Percentiles rank a stretch among this genome's conserved stretches.
These are phyloP conservation scores for Cylindrodendrum hubeiense DNA, from an alignment of 2,329 filamentous ascomycete species.

Conservation along the genomic window DNA sequence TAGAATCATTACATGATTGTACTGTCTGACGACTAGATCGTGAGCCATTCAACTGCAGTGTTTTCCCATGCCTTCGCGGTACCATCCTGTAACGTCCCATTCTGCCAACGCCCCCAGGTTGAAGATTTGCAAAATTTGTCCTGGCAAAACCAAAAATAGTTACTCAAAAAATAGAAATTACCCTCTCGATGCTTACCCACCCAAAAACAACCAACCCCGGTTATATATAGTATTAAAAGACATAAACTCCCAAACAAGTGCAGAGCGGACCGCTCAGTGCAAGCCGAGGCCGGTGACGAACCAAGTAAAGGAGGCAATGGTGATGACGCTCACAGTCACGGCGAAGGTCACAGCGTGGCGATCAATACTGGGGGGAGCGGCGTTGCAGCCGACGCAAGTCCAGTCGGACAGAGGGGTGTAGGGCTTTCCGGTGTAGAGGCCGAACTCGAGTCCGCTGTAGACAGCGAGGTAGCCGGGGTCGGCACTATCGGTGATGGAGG, in stretches of 20 bases:
- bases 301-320: slow-evolving; percentile 73
- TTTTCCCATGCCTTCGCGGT: slow-evolving; percentile 26
- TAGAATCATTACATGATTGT: slow-evolving; percentile 41
- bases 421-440: slow-evolving; percentile 65
- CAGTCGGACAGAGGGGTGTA: slow-evolving; percentile 67
- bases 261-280: slow-evolving; percentile 37
- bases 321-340: slow-evolving; percentile 66
- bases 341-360: slow-evolving; percentile 63
- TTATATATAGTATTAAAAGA: slow-evolving; percentile 15
- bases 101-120: slow-evolving; percentile 37
- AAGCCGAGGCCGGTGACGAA: slow-evolving; percentile 67
- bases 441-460: slow-evolving; percentile 65
- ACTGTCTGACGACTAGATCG: slow-evolving; percentile 37
- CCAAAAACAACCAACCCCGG: slow-evolving; percentile 25
- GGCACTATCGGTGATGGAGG: slow-evolving; percentile 61
- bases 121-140: slow-evolving; percentile 30
- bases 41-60: slow-evolving; percentile 35
- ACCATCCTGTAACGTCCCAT: slow-evolving; percentile 30
- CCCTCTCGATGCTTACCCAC: slow-evolving; percentile 40
- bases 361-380: slow-evolving; percentile 61
- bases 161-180: slow-evolving; percentile 28
- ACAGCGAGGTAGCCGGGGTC: slow-evolving; percentile 68
- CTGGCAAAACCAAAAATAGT: slow-evolving; percentile 27
- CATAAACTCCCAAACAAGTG: slow-evolving; percentile 31
- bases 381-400: slow-evolving; percentile 70